These are phyloP conservation scores for Arthrinium phaeospermum DNA, from an alignment of 2,329 filamentous ascomycete genomes.

Conservation along the genomic window DNA sequence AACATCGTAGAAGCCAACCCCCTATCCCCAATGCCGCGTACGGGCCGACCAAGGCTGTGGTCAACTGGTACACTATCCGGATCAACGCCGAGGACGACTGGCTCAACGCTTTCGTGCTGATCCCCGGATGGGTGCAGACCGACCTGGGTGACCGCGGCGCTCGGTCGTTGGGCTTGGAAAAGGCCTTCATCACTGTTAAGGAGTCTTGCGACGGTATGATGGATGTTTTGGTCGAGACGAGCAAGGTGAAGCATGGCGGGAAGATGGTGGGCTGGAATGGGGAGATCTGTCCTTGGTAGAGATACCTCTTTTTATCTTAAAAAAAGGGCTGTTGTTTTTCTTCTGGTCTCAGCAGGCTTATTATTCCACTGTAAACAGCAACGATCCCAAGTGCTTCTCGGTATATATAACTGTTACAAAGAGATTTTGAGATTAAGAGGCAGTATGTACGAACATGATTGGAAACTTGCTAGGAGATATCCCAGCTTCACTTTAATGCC, in stretches of 20 bases:
- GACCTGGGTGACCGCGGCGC: conserved; percentile 46
- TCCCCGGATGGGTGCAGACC: conserved; percentile 47
- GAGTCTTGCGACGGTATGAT: conserved; percentile 41
- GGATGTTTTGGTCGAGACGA: conserved; percentile 26
- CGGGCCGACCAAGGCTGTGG: conserved; percentile 46
- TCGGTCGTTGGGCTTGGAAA: conserved; percentile 34
- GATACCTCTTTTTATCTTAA: no score
- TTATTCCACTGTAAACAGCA: no score
- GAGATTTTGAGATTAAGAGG: no score
- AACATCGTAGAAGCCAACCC: neutral
- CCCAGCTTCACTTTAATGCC: no score
- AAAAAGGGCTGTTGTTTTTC: no score
- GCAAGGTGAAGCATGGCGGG: conserved; percentile 22
- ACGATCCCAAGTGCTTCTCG: no score
- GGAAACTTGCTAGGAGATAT: no score
- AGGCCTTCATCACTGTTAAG: conserved; percentile 42
- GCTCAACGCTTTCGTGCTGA: conserved; percentile 37
- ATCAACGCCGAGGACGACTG: conserved; percentile 36
- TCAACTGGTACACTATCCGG: conserved; percentile 37
- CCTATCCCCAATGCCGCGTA: conserved; percentile 40
- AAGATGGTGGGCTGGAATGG: conserved; percentile 21
- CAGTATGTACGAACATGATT: no score
- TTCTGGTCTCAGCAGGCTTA: no score
- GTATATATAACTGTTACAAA: no score
- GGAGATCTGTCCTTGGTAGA: neutral